These are phyloP conservation scores for Delphinella strobiligena DNA, from an alignment of 2,329 filamentous ascomycete genomes.

Conservation along the genomic window DNA sequence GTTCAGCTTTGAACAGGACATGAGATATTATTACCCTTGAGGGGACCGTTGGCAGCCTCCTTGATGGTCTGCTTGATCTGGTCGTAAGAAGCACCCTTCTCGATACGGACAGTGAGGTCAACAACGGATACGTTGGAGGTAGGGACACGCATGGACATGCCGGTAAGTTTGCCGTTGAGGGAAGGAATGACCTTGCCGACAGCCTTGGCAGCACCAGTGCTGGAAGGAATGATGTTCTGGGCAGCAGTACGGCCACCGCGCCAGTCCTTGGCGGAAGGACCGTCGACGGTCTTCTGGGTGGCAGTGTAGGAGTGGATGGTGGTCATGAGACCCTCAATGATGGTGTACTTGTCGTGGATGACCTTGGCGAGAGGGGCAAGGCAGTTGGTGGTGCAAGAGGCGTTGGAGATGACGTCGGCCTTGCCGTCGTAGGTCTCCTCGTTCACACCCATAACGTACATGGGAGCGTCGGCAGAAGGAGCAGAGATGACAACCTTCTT, in stretches of 20 bases:
- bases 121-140: slow-evolving; percentile 99
- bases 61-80: slow-evolving; percentile 86
- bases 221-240: slow-evolving; percentile 99
- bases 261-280: slow-evolving; percentile 97
- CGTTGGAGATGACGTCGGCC: slow-evolving; percentile 93
- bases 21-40: no score
- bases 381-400: slow-evolving; percentile 99
- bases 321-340: slow-evolving; percentile 99
- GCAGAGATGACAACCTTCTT: slow-evolving; percentile 88
- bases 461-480: slow-evolving; percentile 88
- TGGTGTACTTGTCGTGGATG: slow-evolving; percentile 94
- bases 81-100: slow-evolving; percentile 81
- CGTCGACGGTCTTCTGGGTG: slow-evolving; percentile 98
- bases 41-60: slow-evolving; percentile 67
- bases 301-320: slow-evolving; percentile 99
- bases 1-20: slow-evolving; percentile 24
- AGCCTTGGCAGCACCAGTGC: slow-evolving; percentile 98
- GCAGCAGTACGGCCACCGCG: slow-evolving; percentile 96
- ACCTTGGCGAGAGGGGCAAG: slow-evolving; percentile 98
- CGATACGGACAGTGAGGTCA: slow-evolving; percentile 84
- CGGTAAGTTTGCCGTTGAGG: slow-evolving; percentile 98
- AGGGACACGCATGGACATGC: slow-evolving; percentile 99
- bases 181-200: slow-evolving; percentile 99
- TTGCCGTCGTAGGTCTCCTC: slow-evolving; percentile 83
- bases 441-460: slow-evolving; percentile 99